Conservation (phyloP, 2,329 filamentous ascomycete genomes). For the Capronia coronata region DNA sequence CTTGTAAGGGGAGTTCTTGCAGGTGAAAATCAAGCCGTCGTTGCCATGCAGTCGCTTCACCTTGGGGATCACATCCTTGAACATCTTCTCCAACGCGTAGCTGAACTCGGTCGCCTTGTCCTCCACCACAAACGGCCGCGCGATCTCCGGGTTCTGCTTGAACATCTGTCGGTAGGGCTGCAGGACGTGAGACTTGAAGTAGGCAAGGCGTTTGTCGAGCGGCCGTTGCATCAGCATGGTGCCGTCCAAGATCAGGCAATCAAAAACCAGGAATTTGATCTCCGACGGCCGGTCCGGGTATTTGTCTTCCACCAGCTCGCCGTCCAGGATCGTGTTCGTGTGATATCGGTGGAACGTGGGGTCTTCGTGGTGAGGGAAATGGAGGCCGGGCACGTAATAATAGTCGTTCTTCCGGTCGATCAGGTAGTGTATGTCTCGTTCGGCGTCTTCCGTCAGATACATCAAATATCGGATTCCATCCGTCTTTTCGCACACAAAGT, state of each 20-base stretch:
- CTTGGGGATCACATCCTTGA: constrained; percentile 72
- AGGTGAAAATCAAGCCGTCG: constrained; percentile 97
- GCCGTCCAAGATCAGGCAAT: constrained; percentile 77
- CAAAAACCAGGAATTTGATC: constrained; percentile 85
- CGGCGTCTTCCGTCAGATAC: constrained; percentile 60
- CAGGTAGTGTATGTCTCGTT: constrained; percentile 69
- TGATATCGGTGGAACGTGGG: constrained; percentile 61
- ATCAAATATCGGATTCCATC: constrained; percentile 94
- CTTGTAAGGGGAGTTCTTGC: constrained; percentile 75
- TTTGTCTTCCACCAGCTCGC: constrained; percentile 85
- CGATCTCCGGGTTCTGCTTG: constrained; percentile 67
- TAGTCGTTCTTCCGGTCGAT: constrained; percentile 98
- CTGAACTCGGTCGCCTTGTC: constrained; percentile 85
- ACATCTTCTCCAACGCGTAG: constrained; percentile 89
- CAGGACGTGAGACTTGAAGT: constrained; percentile 72
- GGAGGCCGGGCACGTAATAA: constrained; percentile 72
- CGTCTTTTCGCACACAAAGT: constrained; percentile 97
- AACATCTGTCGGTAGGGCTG: constrained; percentile 69
- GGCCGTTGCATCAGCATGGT: constrained; percentile 69
- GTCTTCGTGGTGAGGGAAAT: constrained; percentile 69
- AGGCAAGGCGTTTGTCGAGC: constrained; percentile 80
- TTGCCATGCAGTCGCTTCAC: constrained; percentile 74
- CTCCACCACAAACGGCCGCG: constrained; percentile 67
- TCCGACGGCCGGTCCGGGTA: constrained; percentile 60
- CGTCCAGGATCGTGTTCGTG: constrained; percentile 75